Evolutionary conservation across 2,329 filamentous ascomycete species (phyloP).

Genomic region (Tolypocladium cylindrosporum): DNA sequence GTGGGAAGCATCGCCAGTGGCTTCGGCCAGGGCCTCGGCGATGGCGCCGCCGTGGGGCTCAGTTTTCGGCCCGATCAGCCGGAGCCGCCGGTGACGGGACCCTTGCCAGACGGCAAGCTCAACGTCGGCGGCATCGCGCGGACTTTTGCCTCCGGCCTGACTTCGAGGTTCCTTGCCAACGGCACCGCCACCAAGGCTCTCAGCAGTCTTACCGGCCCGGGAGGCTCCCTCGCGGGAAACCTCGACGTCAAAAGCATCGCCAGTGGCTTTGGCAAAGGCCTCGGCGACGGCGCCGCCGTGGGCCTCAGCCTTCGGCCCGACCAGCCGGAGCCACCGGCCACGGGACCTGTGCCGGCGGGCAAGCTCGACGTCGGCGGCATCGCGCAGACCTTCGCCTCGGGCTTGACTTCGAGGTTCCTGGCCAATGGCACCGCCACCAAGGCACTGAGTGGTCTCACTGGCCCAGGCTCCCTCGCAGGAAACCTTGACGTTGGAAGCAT

Average conservation of each 20-base stretch:
- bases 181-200: not conserved
- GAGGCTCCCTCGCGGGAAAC: not conserved
- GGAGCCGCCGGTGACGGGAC: not conserved
- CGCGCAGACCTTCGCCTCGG: slow-evolving; percentile 13
- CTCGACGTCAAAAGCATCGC: not conserved
- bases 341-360: not conserved
- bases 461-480: not conserved
- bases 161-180: not conserved
- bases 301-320: slow-evolving; percentile 17
- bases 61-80: not conserved
- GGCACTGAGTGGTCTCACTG: slow-evolving; percentile 6
- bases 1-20: not conserved
- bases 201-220: not conserved
- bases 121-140: slow-evolving; percentile 3
- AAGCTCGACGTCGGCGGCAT: slow-evolving; percentile 10
- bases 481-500: not conserved
- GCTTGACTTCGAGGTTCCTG: slow-evolving; percentile 19
- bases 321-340: slow-evolving; percentile 5
- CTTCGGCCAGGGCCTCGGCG: slow-evolving; percentile 6
- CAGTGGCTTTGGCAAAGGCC: not conserved
- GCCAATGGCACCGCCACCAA: slow-evolving; percentile 19
- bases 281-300: slow-evolving; percentile 14
- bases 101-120: not conserved
- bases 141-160: not conserved
- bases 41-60: not conserved